phyloP scores from a whole-genome alignment of 1,139 yeast species.

The Spathaspora sp. region DNA sequence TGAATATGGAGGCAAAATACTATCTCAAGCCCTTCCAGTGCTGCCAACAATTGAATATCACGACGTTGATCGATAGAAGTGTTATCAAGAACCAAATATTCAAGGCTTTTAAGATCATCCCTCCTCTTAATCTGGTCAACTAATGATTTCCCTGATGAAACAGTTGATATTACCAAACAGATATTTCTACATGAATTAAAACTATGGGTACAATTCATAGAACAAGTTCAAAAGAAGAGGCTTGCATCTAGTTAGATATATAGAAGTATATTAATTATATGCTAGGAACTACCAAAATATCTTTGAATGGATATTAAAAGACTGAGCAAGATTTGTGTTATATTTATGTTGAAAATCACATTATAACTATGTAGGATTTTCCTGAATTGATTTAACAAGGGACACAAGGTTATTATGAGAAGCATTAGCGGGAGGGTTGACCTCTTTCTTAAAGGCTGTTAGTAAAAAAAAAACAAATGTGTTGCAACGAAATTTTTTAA shows the following conservation, averaged over 20 bases:
- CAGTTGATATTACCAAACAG: conserved; percentile 49
- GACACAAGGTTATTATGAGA: conserved; percentile 48
- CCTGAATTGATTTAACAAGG: conserved; percentile 46
- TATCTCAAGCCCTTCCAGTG: not conserved
- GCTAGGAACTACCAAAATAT: conserved; percentile 3
- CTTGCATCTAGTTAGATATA: conserved; percentile 1
- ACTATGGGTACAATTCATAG: conserved; percentile 28
- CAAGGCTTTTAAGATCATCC: not conserved
- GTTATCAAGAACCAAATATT: conserved; percentile 7
- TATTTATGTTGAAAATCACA: conserved; percentile 20
- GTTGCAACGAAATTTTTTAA: conserved; percentile 7
- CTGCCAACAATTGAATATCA: conserved; percentile 1
- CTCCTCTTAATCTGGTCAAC: too few species aligned
- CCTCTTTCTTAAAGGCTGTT: conserved; percentile 42
- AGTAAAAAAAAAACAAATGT: conserved; percentile 20
- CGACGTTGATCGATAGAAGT: conserved; percentile 6
- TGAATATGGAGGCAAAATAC: conserved; percentile 5
- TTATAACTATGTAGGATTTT: conserved; percentile 23
- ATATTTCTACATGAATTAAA: conserved; percentile 46
- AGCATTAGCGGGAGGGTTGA: conserved; percentile 48
- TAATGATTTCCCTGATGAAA: conserved; percentile 23
- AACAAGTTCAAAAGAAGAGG: conserved; percentile 2
- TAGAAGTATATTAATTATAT: too few species aligned
- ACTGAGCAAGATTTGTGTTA: conserved; percentile 18
- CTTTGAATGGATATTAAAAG: conserved; percentile 3